Conservation (phyloP, 1,139 yeast species). For the Arxiozyma heterogenica region DNA sequence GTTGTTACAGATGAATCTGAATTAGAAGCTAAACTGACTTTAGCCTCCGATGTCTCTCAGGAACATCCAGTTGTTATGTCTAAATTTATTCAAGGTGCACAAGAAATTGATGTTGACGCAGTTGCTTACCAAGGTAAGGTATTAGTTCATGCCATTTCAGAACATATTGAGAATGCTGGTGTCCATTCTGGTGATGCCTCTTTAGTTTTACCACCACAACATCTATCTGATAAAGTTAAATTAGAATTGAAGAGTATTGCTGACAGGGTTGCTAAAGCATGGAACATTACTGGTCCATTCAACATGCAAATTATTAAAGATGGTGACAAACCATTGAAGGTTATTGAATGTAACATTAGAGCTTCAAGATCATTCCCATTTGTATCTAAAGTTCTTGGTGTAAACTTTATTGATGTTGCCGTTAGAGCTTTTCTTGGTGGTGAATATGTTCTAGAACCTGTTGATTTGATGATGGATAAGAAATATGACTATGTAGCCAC, state of each 20-base stretch:
- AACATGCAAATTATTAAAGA: slow-evolving; percentile 93
- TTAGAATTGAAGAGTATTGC: slow-evolving; percentile 91
- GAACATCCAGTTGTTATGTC: slow-evolving; percentile 97
- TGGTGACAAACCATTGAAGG: slow-evolving; percentile 88
- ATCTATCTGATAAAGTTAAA: slow-evolving; percentile 81
- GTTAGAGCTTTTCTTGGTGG: slow-evolving; percentile 90
- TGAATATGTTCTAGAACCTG: slow-evolving; percentile 75
- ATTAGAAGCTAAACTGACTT: slow-evolving; percentile 76
- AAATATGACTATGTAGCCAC: slow-evolving; percentile 82
- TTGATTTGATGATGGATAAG: slow-evolving; percentile 52
- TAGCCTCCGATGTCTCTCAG: slow-evolving; percentile 95
- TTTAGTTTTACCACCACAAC: slow-evolving; percentile 93
- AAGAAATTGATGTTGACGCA: slow-evolving; percentile 98
- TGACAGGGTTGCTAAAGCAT: slow-evolving; percentile 91
- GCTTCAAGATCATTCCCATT: slow-evolving; percentile 99
- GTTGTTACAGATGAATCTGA: slow-evolving; percentile 88
- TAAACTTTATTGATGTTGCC: slow-evolving; percentile 94
- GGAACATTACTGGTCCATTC: slow-evolving; percentile 96
- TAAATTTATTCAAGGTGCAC: slow-evolving; percentile 93
- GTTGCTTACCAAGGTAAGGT: slow-evolving; percentile 92
- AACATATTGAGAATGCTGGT: slow-evolving; percentile 98
- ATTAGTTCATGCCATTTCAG: slow-evolving; percentile 96
- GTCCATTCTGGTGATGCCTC: slow-evolving; percentile 99
- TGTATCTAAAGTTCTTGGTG: slow-evolving; percentile 95
- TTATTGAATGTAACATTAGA: slow-evolving; percentile 96